phyloP scores from a whole-genome alignment of 192 early-diverging fungal species.

The Rhizophagus prolifer region DNA sequence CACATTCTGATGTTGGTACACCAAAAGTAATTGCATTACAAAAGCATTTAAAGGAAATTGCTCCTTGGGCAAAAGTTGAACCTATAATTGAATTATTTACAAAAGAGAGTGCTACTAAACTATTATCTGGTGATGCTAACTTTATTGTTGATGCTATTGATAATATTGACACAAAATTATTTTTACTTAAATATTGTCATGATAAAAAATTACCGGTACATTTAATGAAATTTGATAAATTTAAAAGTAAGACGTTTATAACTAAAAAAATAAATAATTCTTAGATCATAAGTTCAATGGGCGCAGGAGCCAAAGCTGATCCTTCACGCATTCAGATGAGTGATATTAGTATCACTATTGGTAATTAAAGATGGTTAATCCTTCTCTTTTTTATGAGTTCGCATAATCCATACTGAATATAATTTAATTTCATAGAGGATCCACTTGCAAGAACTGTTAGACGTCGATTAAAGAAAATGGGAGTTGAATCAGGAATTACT shows the following conservation, averaged over 20 bases:
- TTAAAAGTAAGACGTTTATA: no score
- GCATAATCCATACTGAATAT: background rate
- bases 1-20: constrained; percentile 84
- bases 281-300: constrained; percentile 85
- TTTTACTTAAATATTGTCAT: constrained; percentile 84
- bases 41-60: constrained; percentile 71
- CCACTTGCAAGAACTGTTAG: constrained; percentile 88
- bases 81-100: constrained; percentile 75
- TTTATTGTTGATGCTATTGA: constrained; percentile 91
- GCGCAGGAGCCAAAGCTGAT: constrained; percentile 95
- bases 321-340: constrained; percentile 95
- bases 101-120: constrained; percentile 60
- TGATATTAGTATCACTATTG: constrained; percentile 90
- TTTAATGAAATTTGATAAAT: no score
- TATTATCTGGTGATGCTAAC: constrained; percentile 72
- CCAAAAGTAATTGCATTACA: constrained; percentile 80
- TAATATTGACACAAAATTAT: constrained; percentile 93
- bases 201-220: constrained; percentile 65
- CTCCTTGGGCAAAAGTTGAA: constrained; percentile 80
- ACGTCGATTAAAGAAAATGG: constrained; percentile 64
- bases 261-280: constrained; percentile 1
- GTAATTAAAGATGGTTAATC: constrained; percentile 33
- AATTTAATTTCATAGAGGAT: constrained; percentile 64
- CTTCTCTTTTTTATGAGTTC: background rate
- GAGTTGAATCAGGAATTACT: constrained; percentile 77